Conservation (phyloP, 768 basidiomycete genomes). For the Trametes punicea region DNA sequence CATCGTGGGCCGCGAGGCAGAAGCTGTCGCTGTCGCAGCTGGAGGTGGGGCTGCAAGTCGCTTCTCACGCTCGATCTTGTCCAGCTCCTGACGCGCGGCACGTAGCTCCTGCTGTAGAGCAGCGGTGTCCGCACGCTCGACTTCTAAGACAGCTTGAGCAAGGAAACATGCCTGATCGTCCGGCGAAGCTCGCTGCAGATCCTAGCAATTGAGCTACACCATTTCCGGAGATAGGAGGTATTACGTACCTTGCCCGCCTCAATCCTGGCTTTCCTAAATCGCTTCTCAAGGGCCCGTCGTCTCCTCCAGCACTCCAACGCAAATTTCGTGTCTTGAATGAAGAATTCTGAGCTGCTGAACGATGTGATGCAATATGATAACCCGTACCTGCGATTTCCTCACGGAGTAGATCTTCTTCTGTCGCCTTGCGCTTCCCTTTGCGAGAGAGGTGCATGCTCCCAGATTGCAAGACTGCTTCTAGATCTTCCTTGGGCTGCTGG, state of each 20-base stretch:
- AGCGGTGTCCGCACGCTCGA: conserved; percentile 61
- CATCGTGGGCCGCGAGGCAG: conserved; percentile 15
- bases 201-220: background rate
- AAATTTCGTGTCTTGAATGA: conserved; percentile 58
- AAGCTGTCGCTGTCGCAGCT: conserved; percentile 9
- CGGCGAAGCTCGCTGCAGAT: conserved; percentile 52
- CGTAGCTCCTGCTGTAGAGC: conserved; percentile 58
- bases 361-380: background rate
- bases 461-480: conserved; percentile 28
- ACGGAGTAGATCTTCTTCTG: conserved; percentile 36
- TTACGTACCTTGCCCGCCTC: conserved; percentile 56
- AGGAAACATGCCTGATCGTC: conserved; percentile 63
- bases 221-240: background rate
- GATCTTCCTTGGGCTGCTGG: conserved; percentile 69
- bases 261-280: conserved; percentile 53
- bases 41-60: conserved; percentile 38
- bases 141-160: conserved; percentile 60
- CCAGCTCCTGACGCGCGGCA: conserved; percentile 58
- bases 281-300: conserved; percentile 49
- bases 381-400: conserved; percentile 53
- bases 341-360: background rate
- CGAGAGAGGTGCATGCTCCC: conserved; percentile 18
- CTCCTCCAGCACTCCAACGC: conserved; percentile 66
- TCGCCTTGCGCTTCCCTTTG: conserved; percentile 67
- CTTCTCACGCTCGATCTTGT: conserved; percentile 67